Evolutionary conservation across 73 alveolate species (phyloP).

Genomic region (Symbiodinium pilosum): DNA sequence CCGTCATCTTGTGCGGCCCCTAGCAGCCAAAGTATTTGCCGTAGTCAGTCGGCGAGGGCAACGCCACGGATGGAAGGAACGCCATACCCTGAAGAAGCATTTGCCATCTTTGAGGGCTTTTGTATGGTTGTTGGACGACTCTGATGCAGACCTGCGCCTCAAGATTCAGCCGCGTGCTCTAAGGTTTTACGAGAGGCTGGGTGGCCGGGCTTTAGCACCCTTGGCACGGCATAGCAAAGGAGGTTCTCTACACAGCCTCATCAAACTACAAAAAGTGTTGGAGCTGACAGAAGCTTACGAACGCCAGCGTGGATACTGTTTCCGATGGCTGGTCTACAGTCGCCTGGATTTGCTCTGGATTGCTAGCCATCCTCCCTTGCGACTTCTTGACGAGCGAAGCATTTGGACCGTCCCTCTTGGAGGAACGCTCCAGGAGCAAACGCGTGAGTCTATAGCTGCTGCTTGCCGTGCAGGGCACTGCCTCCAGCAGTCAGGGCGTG

Average conservation of each 20-base stretch:
- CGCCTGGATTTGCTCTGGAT: conserved; percentile 51
- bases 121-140: background rate
- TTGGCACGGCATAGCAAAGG: conserved; percentile 7
- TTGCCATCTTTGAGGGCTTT: background rate
- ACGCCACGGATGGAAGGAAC: background rate
- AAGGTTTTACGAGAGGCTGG: conserved; percentile 11
- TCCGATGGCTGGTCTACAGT: conserved; percentile 41
- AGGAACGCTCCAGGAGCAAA: conserved; percentile 1
- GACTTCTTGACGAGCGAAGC: background rate
- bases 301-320: background rate
- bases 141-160: background rate
- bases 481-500: too few species aligned
- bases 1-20: conserved; percentile 46
- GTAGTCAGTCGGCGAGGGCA: background rate
- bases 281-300: background rate
- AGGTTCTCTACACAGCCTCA: conserved; percentile 31
- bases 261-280: conserved; percentile 20
- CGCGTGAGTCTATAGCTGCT: too few species aligned
- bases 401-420: conserved; percentile 62
- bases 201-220: conserved; percentile 68
- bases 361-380: conserved; percentile 41
- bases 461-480: too few species aligned
- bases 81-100: background rate
- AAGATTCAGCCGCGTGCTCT: background rate
- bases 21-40: conserved; percentile 32